These are phyloP conservation scores for Fraxinus quadrangulata DNA, from an alignment of 257 asterid genomes.

Conservation along the genomic window DNA sequence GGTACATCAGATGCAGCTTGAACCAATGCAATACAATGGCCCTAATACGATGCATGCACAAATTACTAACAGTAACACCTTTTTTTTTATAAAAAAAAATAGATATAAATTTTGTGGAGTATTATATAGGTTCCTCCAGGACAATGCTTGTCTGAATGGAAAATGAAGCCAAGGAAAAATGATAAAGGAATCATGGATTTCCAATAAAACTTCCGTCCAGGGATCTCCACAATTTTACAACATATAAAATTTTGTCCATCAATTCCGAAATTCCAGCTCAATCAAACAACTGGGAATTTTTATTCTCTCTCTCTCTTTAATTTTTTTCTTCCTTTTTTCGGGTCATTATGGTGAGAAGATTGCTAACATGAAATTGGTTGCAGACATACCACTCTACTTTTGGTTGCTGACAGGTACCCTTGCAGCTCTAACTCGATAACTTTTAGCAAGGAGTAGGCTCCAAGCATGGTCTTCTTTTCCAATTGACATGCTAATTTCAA, in stretches of 20 bases:
- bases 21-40: conserved; percentile 76
- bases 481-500: conserved; percentile 87
- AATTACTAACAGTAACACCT: conserved; percentile 16
- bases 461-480: conserved; percentile 96
- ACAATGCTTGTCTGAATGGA: background rate
- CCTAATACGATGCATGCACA: conserved; percentile 42
- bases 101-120: background rate
- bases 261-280: background rate
- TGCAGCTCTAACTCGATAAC: conserved; percentile 89
- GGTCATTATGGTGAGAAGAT: conserved; percentile 1
- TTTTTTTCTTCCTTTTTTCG: background rate
- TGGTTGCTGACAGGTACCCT: conserved; percentile 86
- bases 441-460: conserved; percentile 87
- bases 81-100: background rate
- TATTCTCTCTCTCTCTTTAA: background rate
- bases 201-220: background rate
- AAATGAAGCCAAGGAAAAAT: background rate
- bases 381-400: conserved; percentile 83
- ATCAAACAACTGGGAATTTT: background rate
- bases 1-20: conserved; percentile 89
- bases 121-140: background rate
- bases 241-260: background rate
- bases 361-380: conserved; percentile 7
- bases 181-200: background rate
- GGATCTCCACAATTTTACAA: background rate